Conservation (phyloP, 164 flowering plant species). For the Macadamia integrifolia region DNA sequence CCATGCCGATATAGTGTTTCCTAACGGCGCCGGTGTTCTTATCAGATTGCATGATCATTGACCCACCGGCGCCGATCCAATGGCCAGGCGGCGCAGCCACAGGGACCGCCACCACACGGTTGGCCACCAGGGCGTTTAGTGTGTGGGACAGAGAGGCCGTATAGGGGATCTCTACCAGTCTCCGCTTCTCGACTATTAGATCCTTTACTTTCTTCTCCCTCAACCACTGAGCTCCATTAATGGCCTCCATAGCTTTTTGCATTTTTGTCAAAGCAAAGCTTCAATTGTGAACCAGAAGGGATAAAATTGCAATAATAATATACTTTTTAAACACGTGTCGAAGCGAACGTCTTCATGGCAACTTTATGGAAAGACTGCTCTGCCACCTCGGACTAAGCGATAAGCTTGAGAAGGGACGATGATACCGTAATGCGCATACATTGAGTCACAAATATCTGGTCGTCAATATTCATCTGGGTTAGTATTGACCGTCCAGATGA, state of each 20-base stretch:
- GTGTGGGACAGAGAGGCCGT: slow-evolving; percentile 27
- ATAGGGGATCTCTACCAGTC: slow-evolving; percentile 31
- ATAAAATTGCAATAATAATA: no score
- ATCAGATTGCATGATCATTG: slow-evolving; percentile 86
- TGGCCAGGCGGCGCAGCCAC: slow-evolving; percentile 95
- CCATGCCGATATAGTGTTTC: slow-evolving; percentile 91
- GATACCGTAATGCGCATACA: no score
- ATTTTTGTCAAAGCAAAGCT: no score
- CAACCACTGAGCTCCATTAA: not conserved
- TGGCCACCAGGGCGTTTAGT: slow-evolving; percentile 26
- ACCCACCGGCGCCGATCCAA: slow-evolving; percentile 96
- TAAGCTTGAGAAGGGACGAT: no score
- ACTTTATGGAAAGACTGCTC: no score
- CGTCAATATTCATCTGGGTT: no score
- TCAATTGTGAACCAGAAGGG: no score
- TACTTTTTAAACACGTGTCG: no score
- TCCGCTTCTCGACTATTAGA: slow-evolving; percentile 16
- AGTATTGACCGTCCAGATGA: no score
- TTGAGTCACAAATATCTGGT: no score
- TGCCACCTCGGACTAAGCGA: no score
- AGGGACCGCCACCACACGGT: slow-evolving; percentile 33
- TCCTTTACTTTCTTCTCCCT: slow-evolving; percentile 14
- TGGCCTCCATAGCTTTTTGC: not conserved
- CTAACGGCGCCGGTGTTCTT: slow-evolving; percentile 61
- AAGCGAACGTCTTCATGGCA: no score